Evolutionary conservation across 2,329 filamentous ascomycete genomes (phyloP), one percentile per base, ranked within the genome.

Genomic region (Aspergillus nomiae): DNA sequence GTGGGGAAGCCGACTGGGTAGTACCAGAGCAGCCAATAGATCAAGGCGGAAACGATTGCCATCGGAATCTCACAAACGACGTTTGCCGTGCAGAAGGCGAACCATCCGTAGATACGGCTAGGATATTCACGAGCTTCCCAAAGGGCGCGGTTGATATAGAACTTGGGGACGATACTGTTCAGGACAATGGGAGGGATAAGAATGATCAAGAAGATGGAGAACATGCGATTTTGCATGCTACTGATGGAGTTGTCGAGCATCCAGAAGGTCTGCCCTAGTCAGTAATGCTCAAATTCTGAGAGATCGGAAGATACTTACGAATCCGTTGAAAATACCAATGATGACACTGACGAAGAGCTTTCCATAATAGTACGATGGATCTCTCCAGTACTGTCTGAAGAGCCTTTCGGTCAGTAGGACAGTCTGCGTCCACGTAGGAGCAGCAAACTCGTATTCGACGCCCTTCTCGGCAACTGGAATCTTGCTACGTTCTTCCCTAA

Each of bases 21-120:
- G 78, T 94, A 94, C 90, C 90, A 94, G 0, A 92, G 78, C 0
- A 88, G 76, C 83, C 85, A 94, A 80, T 93, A 94, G 24, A 94
- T 76, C 1, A 90, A 80, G 0, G 83, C 83, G 1, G 85, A 83
- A 38, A 92, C 72, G 65, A 93, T 85, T 1, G 90, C 87, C 48
- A 85, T 85, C 0, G 91, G 91, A 26, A 94, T 88, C 72, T 94
- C 91, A 36, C 85, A 86, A 19, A 94, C 81, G 4, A 93, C 82
- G 70, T 90, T 89, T 0, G 91, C 90, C 0, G 90, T 91, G 71
- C 85, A 87, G 76, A 94, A 94, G 0, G 91, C 90, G 38, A 90
- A 77, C 89, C 90, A 93, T 58, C 89, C 89, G 75, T 94, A 94
- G 63, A 92, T 92, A 24, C 90, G 84, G 4, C 86, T 89, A 1